Evolutionary conservation across 31 red algal species (phyloP).

Genomic region (Asparagopsis taxiformis): DNA sequence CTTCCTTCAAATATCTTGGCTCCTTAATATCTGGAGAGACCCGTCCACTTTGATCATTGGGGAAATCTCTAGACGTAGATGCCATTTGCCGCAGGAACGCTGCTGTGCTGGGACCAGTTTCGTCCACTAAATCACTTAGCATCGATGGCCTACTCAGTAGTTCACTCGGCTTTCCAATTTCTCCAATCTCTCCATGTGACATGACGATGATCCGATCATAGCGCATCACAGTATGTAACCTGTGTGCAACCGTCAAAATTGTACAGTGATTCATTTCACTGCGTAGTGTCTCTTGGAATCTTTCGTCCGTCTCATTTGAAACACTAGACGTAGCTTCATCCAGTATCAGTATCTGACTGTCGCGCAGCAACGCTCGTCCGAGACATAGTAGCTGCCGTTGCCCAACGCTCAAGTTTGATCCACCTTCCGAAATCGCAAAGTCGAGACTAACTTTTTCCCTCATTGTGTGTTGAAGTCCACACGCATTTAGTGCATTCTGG

Average conservation of each 20-base stretch:
- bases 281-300: conserved; percentile 87
- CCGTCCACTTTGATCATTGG: background rate
- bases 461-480: conserved; percentile 77
- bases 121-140: conserved; percentile 71
- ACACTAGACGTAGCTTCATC: conserved; percentile 95
- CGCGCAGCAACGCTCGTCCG: conserved; percentile 85
- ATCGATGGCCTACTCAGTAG: conserved; percentile 48
- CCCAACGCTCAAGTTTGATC: conserved; percentile 87
- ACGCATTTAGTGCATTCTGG: conserved; percentile 65
- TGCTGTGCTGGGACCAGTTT: conserved; percentile 80
- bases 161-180: conserved; percentile 52
- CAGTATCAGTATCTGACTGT: conserved; percentile 85
- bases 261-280: conserved; percentile 70
- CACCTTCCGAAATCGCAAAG: conserved; percentile 77
- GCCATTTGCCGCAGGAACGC: conserved; percentile 63
- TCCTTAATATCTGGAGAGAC: background rate
- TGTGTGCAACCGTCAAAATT: conserved; percentile 71
- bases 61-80: conserved; percentile 23
- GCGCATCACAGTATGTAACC: conserved; percentile 58
- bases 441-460: conserved; percentile 59
- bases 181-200: conserved; percentile 51
- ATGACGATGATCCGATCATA: conserved; percentile 69
- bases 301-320: conserved; percentile 82
- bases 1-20: background rate
- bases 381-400: conserved; percentile 98